Percentiles rank a stretch among this genome's conserved stretches.
phyloP scores from a whole-genome alignment of 345 rosid species.

The Ailanthus altissimus region DNA sequence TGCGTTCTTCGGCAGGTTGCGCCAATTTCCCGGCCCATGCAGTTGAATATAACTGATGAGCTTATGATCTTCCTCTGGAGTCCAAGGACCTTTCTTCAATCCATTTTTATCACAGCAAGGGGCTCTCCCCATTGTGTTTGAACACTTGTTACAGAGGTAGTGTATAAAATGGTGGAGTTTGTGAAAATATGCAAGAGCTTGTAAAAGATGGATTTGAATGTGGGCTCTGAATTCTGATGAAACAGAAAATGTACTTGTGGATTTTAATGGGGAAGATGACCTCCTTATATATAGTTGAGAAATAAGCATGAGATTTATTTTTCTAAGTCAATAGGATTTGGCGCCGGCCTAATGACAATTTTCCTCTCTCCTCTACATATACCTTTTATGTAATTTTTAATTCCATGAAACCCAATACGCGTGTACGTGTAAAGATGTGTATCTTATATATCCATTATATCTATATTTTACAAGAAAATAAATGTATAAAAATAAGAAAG shows the following conservation, averaged over 20 bases:
- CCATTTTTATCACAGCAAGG: slow-evolving; percentile 85
- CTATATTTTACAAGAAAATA: too few relatives aligned
- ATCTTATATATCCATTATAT: too few relatives aligned
- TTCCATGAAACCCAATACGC: not conserved
- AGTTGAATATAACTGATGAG: slow-evolving; percentile 56
- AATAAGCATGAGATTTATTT: not conserved
- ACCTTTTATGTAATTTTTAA: not conserved
- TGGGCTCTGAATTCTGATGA: not conserved
- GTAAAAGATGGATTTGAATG: not conserved
- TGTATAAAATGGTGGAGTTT: not conserved
- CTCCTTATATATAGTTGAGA: slow-evolving; percentile 17
- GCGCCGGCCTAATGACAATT: slow-evolving; percentile 42
- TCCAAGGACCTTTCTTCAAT: slow-evolving; percentile 88
- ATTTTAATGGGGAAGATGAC: slow-evolving; percentile 13
- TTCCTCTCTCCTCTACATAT: not conserved
- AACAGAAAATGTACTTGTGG: not conserved
- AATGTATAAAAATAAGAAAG: too few relatives aligned
- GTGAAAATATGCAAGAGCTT: not conserved
- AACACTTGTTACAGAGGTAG: not conserved
- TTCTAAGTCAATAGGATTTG: slow-evolving; percentile 47
- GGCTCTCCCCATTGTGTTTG: slow-evolving; percentile 62
- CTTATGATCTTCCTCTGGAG: slow-evolving; percentile 71
- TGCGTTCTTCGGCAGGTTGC: slow-evolving; percentile 71
- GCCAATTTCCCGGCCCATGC: slow-evolving; percentile 79
- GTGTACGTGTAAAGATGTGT: too few relatives aligned